Percentiles rank a stretch among this genome's conserved stretches.
phyloP scores from a whole-genome alignment of 2,329 filamentous ascomycete genomes.

The Aspergillus brasiliensis region DNA sequence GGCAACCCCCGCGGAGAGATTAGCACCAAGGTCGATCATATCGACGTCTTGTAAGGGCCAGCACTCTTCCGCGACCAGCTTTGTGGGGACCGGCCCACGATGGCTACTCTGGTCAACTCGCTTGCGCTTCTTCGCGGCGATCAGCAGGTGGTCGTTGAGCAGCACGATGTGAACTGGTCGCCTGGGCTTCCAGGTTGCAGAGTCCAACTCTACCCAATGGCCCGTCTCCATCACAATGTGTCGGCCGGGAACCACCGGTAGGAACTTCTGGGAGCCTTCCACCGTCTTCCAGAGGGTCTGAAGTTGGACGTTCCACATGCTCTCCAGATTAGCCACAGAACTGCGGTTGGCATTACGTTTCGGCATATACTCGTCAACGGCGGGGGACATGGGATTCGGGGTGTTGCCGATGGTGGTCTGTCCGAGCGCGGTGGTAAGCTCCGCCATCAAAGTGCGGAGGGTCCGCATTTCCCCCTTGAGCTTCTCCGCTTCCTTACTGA shows the following conservation, averaged over 20 bases:
- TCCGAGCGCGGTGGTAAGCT: constrained; percentile 73
- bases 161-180: constrained; percentile 88
- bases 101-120: constrained; percentile 68
- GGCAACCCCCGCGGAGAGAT: constrained; percentile 39
- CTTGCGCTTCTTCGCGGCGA: constrained; percentile 91
- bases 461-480: constrained; percentile 94
- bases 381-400: constrained; percentile 56
- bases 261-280: constrained; percentile 96
- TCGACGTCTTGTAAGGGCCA: constrained; percentile 93
- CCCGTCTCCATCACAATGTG: constrained; percentile 93
- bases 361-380: constrained; percentile 53
- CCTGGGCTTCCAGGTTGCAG: constrained; percentile 92
- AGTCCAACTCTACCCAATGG: constrained; percentile 94
- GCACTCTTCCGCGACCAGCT: constrained; percentile 89
- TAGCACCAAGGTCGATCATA: constrained; percentile 77
- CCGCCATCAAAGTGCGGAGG: constrained; percentile 85
- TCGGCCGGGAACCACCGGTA: constrained; percentile 85
- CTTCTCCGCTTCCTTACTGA: constrained; percentile 98
- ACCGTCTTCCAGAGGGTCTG: constrained; percentile 92
- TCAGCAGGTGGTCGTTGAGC: constrained; percentile 88
- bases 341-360: constrained; percentile 75
- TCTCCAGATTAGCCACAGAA: constrained; percentile 76
- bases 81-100: constrained; percentile 56
- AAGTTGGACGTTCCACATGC: constrained; percentile 67
- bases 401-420: constrained; percentile 51